These are phyloP conservation scores for Cyclotella cryptica DNA, from an alignment of 108 stramenopile species.

Conservation along the genomic window DNA sequence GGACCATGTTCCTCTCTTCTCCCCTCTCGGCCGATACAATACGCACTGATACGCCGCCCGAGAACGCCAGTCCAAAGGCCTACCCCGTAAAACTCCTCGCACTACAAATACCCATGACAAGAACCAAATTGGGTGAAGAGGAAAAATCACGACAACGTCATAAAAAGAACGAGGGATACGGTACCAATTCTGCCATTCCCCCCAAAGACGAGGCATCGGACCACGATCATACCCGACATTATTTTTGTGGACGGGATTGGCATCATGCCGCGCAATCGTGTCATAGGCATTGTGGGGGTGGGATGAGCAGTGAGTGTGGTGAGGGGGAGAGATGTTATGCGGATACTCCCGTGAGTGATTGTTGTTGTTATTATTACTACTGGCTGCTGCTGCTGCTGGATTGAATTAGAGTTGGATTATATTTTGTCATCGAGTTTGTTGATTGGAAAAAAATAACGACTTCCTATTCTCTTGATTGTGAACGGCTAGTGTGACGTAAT, in stretches of 20 bases:
- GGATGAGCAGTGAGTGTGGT: conserved; percentile 66
- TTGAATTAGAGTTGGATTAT: background rate
- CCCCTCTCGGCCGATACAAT: conserved; percentile 18
- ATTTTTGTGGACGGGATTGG: conserved; percentile 89
- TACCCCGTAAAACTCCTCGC: conserved; percentile 44
- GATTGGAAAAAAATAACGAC: background rate
- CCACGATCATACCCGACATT: conserved; percentile 70
- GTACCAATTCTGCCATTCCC: conserved; percentile 27
- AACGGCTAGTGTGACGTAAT: conserved; percentile 57
- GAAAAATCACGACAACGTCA: conserved; percentile 52
- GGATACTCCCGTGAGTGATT: conserved; percentile 72
- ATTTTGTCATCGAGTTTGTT: background rate
- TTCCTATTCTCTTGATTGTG: background rate
- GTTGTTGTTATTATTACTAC: no score
- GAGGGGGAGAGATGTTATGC: conserved; percentile 83
- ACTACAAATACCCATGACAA: conserved; percentile 49
- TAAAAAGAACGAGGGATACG: conserved; percentile 37
- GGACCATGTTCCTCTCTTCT: conserved; percentile 59
- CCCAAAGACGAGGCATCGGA: conserved; percentile 38
- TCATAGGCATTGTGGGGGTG: conserved; percentile 74
- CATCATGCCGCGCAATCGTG: conserved; percentile 78
- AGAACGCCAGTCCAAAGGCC: no score
- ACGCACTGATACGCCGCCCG: no score
- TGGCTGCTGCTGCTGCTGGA: background rate
- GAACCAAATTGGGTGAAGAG: conserved; percentile 49